These are phyloP conservation scores for Myxozyma udenii DNA, from an alignment of 805 yeast genomes.

Conservation along the genomic window DNA sequence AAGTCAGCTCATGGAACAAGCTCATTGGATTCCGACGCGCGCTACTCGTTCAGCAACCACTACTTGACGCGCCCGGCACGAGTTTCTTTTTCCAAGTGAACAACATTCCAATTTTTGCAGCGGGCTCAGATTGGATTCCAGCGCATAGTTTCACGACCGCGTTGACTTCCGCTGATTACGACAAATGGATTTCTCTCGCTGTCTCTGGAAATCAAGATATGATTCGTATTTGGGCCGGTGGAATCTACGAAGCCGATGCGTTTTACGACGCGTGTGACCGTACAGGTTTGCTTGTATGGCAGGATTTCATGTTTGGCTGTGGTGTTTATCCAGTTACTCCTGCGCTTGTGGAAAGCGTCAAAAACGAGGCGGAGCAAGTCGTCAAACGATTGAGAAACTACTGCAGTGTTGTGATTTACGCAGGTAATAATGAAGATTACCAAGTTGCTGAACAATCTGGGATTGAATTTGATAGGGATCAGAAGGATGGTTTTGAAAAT, in stretches of 20 bases:
- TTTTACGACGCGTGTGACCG: constrained; percentile 48
- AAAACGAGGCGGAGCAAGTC: constrained; percentile 43
- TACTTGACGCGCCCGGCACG: constrained; percentile 39
- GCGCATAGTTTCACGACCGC: constrained; percentile 44
- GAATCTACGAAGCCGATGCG: constrained; percentile 44
- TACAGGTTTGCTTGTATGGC: constrained; percentile 51
- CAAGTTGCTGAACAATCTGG: constrained; percentile 43
- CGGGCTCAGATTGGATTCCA: constrained; percentile 53
- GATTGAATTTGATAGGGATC: constrained; percentile 21
- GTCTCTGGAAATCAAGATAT: constrained; percentile 45
- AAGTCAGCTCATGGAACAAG: constrained; percentile 20
- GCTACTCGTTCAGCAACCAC: constrained; percentile 43
- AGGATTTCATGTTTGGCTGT: constrained; percentile 58
- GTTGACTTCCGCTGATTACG: constrained; percentile 41
- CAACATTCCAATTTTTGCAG: constrained; percentile 40
- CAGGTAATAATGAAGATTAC: constrained; percentile 52
- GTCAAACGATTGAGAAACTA: constrained; percentile 44
- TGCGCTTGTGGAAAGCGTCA: constrained; percentile 40
- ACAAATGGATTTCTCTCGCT: constrained; percentile 40
- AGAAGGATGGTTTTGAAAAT: constrained; percentile 20
- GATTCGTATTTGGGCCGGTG: constrained; percentile 54
- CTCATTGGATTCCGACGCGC: constrained; percentile 45
- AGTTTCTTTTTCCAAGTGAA: constrained; percentile 48
- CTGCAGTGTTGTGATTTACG: constrained; percentile 43
- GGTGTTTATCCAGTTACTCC: constrained; percentile 51